phyloP scores from a whole-genome alignment of 306 rosid species.

The Rosa lucieae region DNA sequence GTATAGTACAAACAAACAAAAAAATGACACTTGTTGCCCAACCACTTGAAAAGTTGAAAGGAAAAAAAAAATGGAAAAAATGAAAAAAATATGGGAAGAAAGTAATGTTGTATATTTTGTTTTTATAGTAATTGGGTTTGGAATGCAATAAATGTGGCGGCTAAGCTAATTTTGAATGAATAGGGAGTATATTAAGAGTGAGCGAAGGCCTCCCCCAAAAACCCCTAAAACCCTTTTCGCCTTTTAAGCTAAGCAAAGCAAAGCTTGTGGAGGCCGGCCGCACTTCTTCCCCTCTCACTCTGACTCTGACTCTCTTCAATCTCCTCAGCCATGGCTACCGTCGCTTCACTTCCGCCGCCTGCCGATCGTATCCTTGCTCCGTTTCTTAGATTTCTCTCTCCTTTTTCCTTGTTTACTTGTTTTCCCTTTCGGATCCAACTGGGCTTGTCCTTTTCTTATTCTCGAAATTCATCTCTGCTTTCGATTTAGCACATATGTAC shows the following conservation, averaged over 20 bases:
- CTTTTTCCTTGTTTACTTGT: not conserved
- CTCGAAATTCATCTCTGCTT: not conserved
- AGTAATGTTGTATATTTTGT: not conserved
- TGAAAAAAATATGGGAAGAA: not conserved
- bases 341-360: constrained; percentile 48
- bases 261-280: constrained; percentile 12
- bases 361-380: constrained; percentile 84
- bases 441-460: not conserved
- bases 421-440: constrained; percentile 23
- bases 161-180: constrained; percentile 6
- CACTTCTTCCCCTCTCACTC: constrained; percentile 2
- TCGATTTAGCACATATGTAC: not conserved
- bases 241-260: constrained; percentile 1
- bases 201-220: not conserved
- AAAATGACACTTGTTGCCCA: too few relatives aligned
- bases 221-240: constrained; percentile 21
- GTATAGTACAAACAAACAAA: too few relatives aligned
- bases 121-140: not conserved
- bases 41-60: too few relatives aligned
- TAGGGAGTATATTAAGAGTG: not conserved
- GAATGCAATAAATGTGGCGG: constrained; percentile 5
- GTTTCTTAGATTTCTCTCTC: not conserved
- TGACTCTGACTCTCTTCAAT: constrained; percentile 40
- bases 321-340: constrained; percentile 64
- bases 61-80: too few relatives aligned